Conservation (phyloP, 2,329 filamentous ascomycete genomes). For the Clonostachys sp. region DNA sequence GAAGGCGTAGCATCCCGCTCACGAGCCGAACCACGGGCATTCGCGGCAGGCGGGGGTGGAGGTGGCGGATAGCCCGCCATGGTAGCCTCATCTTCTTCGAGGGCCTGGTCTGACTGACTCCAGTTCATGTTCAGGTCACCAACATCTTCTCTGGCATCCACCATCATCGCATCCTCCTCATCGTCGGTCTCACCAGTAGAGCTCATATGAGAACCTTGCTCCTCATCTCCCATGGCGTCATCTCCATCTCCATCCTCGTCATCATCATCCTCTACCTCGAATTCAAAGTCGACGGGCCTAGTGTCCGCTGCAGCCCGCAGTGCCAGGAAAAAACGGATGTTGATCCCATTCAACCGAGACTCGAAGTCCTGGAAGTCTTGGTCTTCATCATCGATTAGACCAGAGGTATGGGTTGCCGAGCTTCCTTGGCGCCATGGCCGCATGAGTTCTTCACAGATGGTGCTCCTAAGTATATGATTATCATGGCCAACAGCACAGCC, state of each 20-base stretch:
- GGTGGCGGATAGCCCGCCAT: constrained; percentile 68
- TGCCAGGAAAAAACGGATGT: constrained; percentile 28
- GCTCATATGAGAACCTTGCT: constrained; percentile 24
- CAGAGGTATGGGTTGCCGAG: constrained; percentile 65
- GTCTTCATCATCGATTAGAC: constrained; percentile 36
- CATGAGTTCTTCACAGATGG: constrained; percentile 88
- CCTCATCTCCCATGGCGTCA: constrained; percentile 29
- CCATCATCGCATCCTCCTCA: constrained; percentile 54
- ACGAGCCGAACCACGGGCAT: constrained; percentile 27
- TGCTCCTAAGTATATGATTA: constrained; percentile 69
- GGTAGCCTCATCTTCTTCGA: constrained; percentile 74
- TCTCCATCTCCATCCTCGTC: constrained; percentile 23
- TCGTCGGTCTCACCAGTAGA: constrained; percentile 37
- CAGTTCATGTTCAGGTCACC: constrained; percentile 45
- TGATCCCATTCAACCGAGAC: constrained; percentile 19
- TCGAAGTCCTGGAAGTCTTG: constrained; percentile 43
- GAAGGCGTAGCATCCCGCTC: constrained; percentile 64
- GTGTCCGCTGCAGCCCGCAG: constrained; percentile 24
- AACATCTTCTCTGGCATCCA: constrained; percentile 42
- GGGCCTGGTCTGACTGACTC: constrained; percentile 56
- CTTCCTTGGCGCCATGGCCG: constrained; percentile 86
- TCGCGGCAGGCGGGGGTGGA: constrained; percentile 49
- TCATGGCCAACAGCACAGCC: constrained; percentile 83
- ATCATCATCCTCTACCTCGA: constrained; percentile 19
- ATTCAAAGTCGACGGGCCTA: constrained; percentile 14